These are phyloP conservation scores for Umbelopsis isabellina DNA, from an alignment of 192 early-diverging fungal species.

Conservation along the genomic window DNA sequence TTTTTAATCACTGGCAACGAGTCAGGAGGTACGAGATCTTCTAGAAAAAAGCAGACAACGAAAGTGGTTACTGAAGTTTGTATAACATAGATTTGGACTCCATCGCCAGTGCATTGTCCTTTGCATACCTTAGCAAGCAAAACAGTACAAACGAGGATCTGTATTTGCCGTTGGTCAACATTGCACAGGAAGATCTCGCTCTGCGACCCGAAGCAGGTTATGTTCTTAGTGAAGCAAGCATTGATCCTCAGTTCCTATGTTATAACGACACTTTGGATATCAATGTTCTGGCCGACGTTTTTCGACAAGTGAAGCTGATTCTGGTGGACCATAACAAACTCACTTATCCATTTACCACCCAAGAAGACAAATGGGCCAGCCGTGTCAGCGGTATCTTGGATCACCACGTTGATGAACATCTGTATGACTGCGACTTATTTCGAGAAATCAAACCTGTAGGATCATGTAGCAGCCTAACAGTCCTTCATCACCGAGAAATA, in stretches of 20 bases:
- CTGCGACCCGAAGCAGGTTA: constrained; percentile 66
- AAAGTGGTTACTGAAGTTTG: background rate
- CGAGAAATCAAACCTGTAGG: constrained; percentile 64
- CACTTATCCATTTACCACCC: constrained; percentile 31
- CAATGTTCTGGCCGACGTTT: background rate
- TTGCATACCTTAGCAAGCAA: constrained; percentile 51
- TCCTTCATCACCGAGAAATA: constrained; percentile 42
- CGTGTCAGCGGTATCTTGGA: constrained; percentile 64
- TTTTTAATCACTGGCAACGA: constrained; percentile 72
- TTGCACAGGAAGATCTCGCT: constrained; percentile 59
- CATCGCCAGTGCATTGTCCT: constrained; percentile 58
- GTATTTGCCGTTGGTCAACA: constrained; percentile 63
- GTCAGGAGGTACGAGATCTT: constrained; percentile 58
- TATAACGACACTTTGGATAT: constrained; percentile 50
- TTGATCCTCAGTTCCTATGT: constrained; percentile 44
- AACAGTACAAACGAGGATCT: background rate
- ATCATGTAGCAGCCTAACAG: constrained; percentile 59
- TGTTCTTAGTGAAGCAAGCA: constrained; percentile 43
- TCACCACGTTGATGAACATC: constrained; percentile 69
- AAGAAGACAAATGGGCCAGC: constrained; percentile 9
- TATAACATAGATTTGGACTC: constrained; percentile 69
- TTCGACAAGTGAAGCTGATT: constrained; percentile 41
- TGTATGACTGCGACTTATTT: constrained; percentile 42
- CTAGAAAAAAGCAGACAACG: background rate
- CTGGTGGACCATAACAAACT: constrained; percentile 76